Evolutionary conservation across 2,329 filamentous ascomycete genomes (phyloP).

Genomic region (Coniella lustricola): DNA sequence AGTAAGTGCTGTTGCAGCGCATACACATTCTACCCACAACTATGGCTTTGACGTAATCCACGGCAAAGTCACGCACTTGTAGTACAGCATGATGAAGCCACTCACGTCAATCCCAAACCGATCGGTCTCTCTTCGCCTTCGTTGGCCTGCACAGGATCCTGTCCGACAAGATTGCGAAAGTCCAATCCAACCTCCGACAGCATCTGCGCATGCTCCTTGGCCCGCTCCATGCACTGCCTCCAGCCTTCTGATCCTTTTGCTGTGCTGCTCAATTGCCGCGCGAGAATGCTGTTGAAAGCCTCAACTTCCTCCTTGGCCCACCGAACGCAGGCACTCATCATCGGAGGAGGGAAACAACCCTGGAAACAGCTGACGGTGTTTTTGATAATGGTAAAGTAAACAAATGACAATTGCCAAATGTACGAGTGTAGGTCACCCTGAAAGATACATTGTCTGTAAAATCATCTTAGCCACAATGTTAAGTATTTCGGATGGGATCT

Average conservation of each 20-base stretch:
- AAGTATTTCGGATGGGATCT: slow-evolving; percentile 5
- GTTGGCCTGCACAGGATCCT: slow-evolving; percentile 32
- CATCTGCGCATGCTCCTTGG: slow-evolving; percentile 72
- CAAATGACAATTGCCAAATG: slow-evolving; percentile 90
- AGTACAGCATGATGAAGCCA: background rate
- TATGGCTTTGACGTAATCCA: too few relatives aligned
- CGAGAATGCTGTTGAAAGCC: slow-evolving; percentile 77
- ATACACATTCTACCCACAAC: too few relatives aligned
- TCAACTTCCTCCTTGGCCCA: slow-evolving; percentile 98
- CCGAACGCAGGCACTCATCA: slow-evolving; percentile 92
- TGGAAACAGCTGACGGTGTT: slow-evolving; percentile 91
- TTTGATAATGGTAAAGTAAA: slow-evolving; percentile 89
- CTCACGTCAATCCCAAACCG: slow-evolving; percentile 35
- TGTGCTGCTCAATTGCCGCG: slow-evolving; percentile 79
- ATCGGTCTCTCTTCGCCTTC: slow-evolving; percentile 25
- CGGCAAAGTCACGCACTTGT: too few relatives aligned
- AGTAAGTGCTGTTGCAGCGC: too few relatives aligned
- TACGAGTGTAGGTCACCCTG: slow-evolving; percentile 89
- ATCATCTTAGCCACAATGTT: slow-evolving; percentile 20
- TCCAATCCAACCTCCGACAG: slow-evolving; percentile 82
- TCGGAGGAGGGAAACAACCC: slow-evolving; percentile 72
- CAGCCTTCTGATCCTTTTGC: slow-evolving; percentile 69
- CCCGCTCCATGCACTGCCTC: slow-evolving; percentile 75
- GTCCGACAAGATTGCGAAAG: slow-evolving; percentile 74
- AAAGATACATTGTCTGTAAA: slow-evolving; percentile 80